A percentile compares a stretch with the other conserved stretches of the same genome.
phyloP scores from a whole-genome alignment of 352 stramenopile species.

The Pythium periplocum region DNA sequence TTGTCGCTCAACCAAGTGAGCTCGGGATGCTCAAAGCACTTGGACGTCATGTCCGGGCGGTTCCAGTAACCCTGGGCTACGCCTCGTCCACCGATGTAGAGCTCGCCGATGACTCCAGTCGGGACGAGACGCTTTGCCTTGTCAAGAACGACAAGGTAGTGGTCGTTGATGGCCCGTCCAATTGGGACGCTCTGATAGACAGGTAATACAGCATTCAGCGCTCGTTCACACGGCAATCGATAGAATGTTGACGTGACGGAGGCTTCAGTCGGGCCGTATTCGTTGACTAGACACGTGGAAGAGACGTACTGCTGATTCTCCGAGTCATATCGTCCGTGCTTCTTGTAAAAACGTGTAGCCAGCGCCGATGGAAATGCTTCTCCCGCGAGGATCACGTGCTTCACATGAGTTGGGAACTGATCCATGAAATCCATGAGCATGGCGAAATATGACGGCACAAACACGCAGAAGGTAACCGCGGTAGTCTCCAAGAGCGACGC shows the following conservation, averaged over 20 bases:
- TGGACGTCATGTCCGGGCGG: conserved; percentile 31
- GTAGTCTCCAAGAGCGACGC: conserved; percentile 14
- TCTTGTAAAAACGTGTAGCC: conserved; percentile 38
- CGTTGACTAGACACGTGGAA: conserved; percentile 35
- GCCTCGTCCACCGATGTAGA: conserved; percentile 64
- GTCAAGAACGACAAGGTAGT: conserved; percentile 47
- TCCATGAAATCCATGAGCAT: conserved; percentile 39
- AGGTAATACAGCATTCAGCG: conserved; percentile 2
- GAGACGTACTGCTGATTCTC: neutral
- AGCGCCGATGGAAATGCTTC: conserved; percentile 43
- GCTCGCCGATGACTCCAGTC: conserved; percentile 43
- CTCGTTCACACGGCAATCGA: conserved; percentile 21
- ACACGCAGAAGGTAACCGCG: conserved; percentile 44
- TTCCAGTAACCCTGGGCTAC: conserved; percentile 65
- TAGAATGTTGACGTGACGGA: conserved; percentile 47
- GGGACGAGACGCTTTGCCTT: conserved; percentile 33
- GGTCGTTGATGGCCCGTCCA: conserved; percentile 41
- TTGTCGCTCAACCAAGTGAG: conserved; percentile 5
- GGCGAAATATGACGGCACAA: conserved; percentile 54
- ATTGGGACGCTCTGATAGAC: conserved; percentile 43
- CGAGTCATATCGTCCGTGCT: conserved; percentile 8
- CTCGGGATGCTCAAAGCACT: conserved; percentile 23
- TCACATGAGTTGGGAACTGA: conserved; percentile 28
- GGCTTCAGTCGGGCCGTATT: conserved; percentile 50
- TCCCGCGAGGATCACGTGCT: conserved; percentile 36